Evolutionary conservation across 1,284 basidiomycete genomes (phyloP).

Genomic region (Pseudozyma pruni): DNA sequence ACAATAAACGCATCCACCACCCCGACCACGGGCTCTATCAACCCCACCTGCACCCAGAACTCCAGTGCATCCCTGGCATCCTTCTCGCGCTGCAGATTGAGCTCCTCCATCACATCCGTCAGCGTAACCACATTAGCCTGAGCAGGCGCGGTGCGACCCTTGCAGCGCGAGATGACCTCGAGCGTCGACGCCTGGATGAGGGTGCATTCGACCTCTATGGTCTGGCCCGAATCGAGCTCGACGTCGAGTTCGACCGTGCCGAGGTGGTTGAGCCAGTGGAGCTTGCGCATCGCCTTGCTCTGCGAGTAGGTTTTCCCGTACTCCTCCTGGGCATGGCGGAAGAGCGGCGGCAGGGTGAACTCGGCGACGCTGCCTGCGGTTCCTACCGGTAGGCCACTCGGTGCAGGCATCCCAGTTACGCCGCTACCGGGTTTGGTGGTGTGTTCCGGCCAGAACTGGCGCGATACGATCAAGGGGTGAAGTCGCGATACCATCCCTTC

Average conservation of each 20-base stretch:
- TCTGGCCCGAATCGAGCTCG: conserved; percentile 48
- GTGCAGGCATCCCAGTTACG: not conserved
- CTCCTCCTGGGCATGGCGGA: conserved; percentile 45
- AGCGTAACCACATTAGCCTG: conserved; percentile 26
- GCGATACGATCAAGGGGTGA: conserved; percentile 60
- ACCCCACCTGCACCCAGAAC: conserved; percentile 26
- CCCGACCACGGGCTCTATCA: conserved; percentile 18
- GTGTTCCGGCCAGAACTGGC: conserved; percentile 65
- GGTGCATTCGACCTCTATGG: conserved; percentile 35
- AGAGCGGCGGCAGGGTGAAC: conserved; percentile 54
- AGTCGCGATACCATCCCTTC: conserved; percentile 42
- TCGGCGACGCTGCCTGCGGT: conserved; percentile 21
- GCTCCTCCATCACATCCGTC: conserved; percentile 40
- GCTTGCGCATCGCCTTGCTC: conserved; percentile 43
- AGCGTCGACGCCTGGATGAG: conserved; percentile 38
- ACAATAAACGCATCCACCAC: conserved; percentile 38
- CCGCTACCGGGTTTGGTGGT: conserved; percentile 12
- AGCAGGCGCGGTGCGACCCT: not conserved
- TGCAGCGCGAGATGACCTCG: conserved; percentile 32
- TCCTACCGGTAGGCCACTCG: not conserved
- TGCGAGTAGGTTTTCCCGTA: conserved; percentile 34
- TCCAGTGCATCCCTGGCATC: conserved; percentile 38
- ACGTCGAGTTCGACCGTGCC: conserved; percentile 56
- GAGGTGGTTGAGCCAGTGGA: conserved; percentile 58
- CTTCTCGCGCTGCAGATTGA: conserved; percentile 42